These are phyloP conservation scores for Bipolaris cookei DNA, from an alignment of 2,329 filamentous ascomycete genomes.

Conservation along the genomic window DNA sequence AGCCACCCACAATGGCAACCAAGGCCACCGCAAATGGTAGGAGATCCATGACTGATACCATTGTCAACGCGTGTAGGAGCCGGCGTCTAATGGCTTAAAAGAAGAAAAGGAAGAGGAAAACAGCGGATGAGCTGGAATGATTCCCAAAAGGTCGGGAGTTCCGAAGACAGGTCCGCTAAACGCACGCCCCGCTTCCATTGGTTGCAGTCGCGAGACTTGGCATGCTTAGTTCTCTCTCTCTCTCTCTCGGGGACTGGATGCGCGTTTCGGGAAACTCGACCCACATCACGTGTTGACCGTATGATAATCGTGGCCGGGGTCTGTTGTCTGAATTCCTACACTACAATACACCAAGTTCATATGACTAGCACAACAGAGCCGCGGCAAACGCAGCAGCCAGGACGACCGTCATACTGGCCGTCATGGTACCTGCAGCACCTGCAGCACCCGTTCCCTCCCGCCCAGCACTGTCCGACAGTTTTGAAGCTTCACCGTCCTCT, in stretches of 20 bases:
- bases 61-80: slow-evolving; percentile 52
- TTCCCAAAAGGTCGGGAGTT: background rate
- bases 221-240: background rate
- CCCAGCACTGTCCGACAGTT: slow-evolving; percentile 9
- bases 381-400: slow-evolving; percentile 19
- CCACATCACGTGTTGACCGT: slow-evolving; percentile 1
- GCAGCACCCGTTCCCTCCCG: slow-evolving; percentile 18
- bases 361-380: slow-evolving; percentile 8
- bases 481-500: slow-evolving; percentile 7
- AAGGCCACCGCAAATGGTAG: slow-evolving; percentile 71
- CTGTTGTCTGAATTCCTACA: background rate
- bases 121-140: background rate
- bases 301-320: background rate
- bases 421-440: slow-evolving; percentile 12
- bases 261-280: slow-evolving; percentile 1
- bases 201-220: background rate
- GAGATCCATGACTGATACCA: slow-evolving; percentile 76
- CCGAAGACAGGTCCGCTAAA: background rate
- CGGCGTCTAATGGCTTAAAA: background rate
- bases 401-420: slow-evolving; percentile 13
- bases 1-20: slow-evolving; percentile 69
- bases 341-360: background rate
- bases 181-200: background rate
- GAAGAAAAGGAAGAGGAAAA: background rate
- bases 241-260: background rate